Evolutionary conservation across 2,329 filamentous ascomycete genomes (phyloP), one percentile per base, ranked within the genome.

Genomic region (Epichloe baconii): DNA sequence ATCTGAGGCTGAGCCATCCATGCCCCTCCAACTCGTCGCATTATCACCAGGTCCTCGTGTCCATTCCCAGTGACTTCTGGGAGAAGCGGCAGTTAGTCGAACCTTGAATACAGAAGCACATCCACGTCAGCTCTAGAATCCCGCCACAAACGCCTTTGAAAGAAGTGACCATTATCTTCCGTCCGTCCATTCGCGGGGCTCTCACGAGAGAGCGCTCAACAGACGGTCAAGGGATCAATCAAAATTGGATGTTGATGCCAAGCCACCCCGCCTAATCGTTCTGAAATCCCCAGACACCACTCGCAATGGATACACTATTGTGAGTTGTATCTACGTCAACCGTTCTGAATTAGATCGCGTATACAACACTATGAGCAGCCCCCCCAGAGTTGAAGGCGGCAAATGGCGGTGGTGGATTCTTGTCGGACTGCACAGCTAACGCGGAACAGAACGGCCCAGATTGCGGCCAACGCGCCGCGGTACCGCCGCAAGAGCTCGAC

Each of bases 401-500:
- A 37, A 46, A 47, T 19, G 19, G 38, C 38, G 11, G 21, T n/a
- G 26, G 12, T 35, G 17, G 19, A 42, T 37, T 31, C 15, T 17
- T 37, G 21, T 23, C 19, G 47, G 7, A 47, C 21, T 4, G 37
- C 23, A 19, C n/a, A 23, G 36, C 50, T 54, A 21, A 54, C 38
- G 41, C 15, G 7, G 11, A 6, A 5, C 61, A 93, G 88, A 54
- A 96, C 90, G 45, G 88, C 89, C 62, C 88, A 96, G 65, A 86
- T 95, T 60, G 88, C 90, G 67, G 88, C 86, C 58, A 95, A 87
- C 67, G 89, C 90, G 53, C 88, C 88, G 53, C 83, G 86, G 58
- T 95, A 95, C 66, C 84, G 90, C 57, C 85, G 93, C 61, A 87
- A 88, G 70, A 96, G 91, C 61, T 96, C 89, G 59, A 96, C 90